A percentile compares a stretch with the other conserved stretches of the same genome.
Conservation (phyloP, 441 rosid species). For the Populus hybrid region DNA sequence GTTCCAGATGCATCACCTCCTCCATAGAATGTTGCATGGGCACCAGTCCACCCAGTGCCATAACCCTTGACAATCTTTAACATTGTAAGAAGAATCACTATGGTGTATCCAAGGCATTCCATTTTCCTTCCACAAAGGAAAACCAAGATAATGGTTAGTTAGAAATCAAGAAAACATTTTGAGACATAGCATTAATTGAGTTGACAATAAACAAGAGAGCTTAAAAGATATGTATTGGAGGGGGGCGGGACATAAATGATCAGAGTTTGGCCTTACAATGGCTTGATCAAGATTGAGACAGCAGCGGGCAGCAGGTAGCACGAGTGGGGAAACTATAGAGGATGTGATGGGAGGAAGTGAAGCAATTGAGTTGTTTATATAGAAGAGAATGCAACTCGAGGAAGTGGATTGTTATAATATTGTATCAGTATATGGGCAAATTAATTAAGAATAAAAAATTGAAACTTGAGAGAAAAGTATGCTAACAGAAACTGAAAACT, state of each 20-base stretch:
- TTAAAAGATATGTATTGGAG: background rate
- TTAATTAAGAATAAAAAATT: background rate
- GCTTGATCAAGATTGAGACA: background rate
- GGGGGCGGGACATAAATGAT: background rate
- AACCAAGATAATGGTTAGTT: background rate
- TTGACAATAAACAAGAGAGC: background rate
- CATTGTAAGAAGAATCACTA: constrained; percentile 13
- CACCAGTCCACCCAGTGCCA: constrained; percentile 29
- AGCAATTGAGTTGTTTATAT: background rate
- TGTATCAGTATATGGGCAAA: background rate
- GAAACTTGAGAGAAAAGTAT: constrained; percentile 11
- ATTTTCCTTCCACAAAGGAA: constrained; percentile 1
- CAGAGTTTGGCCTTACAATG: background rate
- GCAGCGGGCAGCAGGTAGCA: background rate
- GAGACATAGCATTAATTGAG: background rate
- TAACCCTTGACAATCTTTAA: constrained; percentile 17
- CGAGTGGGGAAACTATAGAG: background rate
- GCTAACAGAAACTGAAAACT: constrained; percentile 16
- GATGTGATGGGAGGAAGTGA: background rate
- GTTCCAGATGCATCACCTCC: constrained; percentile 49
- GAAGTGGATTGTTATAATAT: background rate
- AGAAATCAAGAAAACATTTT: background rate
- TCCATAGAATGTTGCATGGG: constrained; percentile 46
- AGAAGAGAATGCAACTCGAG: background rate
- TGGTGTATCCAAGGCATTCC: constrained; percentile 17